Evolutionary conservation across 2,329 filamentous ascomycete genomes (phyloP), one percentile per base, ranked within the genome.

Genomic region (Metarhizium brunneum): DNA sequence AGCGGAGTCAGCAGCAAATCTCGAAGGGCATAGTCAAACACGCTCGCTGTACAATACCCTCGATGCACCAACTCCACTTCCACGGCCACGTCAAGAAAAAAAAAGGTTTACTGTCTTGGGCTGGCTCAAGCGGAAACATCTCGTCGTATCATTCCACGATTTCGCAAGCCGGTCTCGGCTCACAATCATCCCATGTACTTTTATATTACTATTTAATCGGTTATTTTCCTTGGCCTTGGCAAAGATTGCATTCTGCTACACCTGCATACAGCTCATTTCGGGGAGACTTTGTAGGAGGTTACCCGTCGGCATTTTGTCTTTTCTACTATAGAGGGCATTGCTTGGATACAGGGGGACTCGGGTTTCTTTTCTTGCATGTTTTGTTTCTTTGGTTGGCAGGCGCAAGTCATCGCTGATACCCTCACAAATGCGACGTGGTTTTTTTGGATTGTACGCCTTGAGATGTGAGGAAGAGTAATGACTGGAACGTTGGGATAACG

Each of bases 51-150:
- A 29, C 25, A 25, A 25, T 25, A 4, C 25, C 25, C 48, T 40
- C 53, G 50, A 40, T 43, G 29, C 42, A 36, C 47, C 30, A 47
- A 38, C 43, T 47, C 20, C 50, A 20, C 47, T 36, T 35, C 38
- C 25, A 48, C 50, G 57, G 56, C 57, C 57, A 57, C 60, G 18
- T n/a, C 42, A 45, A 16, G 8, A 4, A 4, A 35, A 2, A 51
- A n/a, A 32, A 36, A 47, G 8, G 49, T 52, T 47, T 50, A 56
- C 54, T 54, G 55, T 57, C 60, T 56, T 63, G 58, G 61, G 52
- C 63, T 59, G 62, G 63, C 56, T 57, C 63, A 61, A 63, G 56
- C 56, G 57, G 57, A 50, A 43, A 45, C 18, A 5, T 29, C 18
- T 49, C 40, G 14, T 35, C 42, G 6, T 53, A 13, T 2, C n/a